These are phyloP conservation scores for Tremella yokohamensis DNA, from an alignment of 768 basidiomycete species.

Conservation along the genomic window DNA sequence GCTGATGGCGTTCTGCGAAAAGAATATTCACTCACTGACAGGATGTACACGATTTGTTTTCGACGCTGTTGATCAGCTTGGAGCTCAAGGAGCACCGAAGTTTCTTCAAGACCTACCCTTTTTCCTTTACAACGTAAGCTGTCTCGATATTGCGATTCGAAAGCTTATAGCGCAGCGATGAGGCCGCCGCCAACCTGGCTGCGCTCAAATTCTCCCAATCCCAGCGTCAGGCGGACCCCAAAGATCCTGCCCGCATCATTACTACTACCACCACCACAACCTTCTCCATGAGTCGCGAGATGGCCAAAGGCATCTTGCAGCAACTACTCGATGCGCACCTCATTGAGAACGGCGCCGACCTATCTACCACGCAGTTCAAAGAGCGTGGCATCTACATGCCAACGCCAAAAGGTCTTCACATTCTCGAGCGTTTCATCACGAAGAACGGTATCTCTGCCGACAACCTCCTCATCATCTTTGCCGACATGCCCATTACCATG, in stretches of 20 bases:
- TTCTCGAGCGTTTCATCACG: constrained; percentile 98
- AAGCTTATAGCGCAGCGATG: constrained; percentile 78
- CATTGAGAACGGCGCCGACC: constrained; percentile 94
- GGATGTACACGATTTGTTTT: constrained; percentile 98
- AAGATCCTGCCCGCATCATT: constrained; percentile 94
- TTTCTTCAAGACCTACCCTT: constrained; percentile 79
- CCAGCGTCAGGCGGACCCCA: constrained; percentile 94
- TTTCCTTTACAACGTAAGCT: constrained; percentile 91
- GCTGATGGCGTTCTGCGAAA: background rate
- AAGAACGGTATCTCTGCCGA: constrained; percentile 98
- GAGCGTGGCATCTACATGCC: constrained; percentile 93
- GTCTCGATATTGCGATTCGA: constrained; percentile 79
- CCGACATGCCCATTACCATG: constrained; percentile 90
- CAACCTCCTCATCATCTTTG: constrained; percentile 83
- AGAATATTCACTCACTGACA: constrained; percentile 47
- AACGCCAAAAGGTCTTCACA: constrained; percentile 96
- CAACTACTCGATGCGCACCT: constrained; percentile 99
- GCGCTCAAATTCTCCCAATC: constrained; percentile 99
- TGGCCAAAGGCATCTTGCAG: constrained; percentile 99
- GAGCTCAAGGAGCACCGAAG: constrained; percentile 67
- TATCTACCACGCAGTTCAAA: constrained; percentile 84
- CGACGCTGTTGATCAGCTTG: constrained; percentile 87
- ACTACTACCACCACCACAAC: constrained; percentile 99
- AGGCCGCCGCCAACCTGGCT: constrained; percentile 86
- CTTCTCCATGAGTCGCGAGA: constrained; percentile 98